phyloP scores from a whole-genome alignment of 2,329 filamentous ascomycete genomes.

The Colletotrichum spinosum region DNA sequence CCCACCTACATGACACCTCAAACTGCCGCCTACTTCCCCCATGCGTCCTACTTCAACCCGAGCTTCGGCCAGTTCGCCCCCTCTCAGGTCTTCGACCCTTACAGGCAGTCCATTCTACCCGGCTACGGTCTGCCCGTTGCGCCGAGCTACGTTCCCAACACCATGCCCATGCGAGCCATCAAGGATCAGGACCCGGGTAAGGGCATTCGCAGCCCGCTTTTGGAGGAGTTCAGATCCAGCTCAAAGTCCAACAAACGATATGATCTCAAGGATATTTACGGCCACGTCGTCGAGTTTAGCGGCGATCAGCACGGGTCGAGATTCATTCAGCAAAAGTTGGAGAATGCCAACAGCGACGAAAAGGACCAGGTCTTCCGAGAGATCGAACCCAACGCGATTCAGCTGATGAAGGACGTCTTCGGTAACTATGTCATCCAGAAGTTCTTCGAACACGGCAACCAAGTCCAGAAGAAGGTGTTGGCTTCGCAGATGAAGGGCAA shows the following conservation, averaged over 20 bases:
- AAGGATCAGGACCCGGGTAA: conserved; percentile 70
- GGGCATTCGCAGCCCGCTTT: conserved; percentile 75
- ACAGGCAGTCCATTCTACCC: conserved; percentile 39
- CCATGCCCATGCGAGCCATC: conserved; percentile 50
- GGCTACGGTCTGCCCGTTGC: conserved; percentile 49
- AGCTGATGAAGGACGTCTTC: conserved; percentile 96
- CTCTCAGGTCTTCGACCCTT: conserved; percentile 49
- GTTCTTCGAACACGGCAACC: conserved; percentile 95
- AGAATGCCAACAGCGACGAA: conserved; percentile 93
- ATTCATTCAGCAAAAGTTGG: conserved; percentile 94
- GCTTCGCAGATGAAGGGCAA: conserved; percentile 90
- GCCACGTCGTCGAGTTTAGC: conserved; percentile 91
- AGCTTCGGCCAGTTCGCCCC: conserved; percentile 53
- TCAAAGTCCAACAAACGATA: conserved; percentile 79
- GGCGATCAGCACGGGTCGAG: conserved; percentile 96
- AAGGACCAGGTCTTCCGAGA: conserved; percentile 92
- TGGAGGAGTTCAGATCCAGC: conserved; percentile 84
- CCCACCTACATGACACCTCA: conserved; percentile 48
- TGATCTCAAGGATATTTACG: conserved; percentile 90
- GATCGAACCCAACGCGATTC: conserved; percentile 84
- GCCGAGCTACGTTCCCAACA: conserved; percentile 42
- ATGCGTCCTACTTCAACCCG: conserved; percentile 47
- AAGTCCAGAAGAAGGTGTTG: conserved; percentile 89
- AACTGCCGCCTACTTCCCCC: conserved; percentile 45
- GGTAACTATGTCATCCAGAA: conserved; percentile 99